A percentile compares a stretch with the other conserved stretches of the same genome.
These are phyloP conservation scores for Penicillium manginii DNA, from an alignment of 495 filamentous ascomycete species.

Conservation along the genomic window DNA sequence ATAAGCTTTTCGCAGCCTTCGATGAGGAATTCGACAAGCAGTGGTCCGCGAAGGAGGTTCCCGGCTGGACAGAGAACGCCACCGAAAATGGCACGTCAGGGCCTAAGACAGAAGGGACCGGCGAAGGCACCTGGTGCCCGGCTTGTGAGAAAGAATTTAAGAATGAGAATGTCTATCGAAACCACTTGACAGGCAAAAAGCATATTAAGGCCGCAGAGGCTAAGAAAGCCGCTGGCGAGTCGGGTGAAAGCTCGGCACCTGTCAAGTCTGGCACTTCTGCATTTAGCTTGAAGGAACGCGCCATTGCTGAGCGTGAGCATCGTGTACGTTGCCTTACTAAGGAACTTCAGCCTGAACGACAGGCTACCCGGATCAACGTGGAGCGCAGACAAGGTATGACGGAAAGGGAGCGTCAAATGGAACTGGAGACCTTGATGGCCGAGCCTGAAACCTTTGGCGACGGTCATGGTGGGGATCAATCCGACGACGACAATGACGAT, in stretches of 20 bases:
- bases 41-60: conserved; percentile 78
- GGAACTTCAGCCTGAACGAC: conserved; percentile 75
- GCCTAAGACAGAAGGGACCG: conserved; percentile 58
- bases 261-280: conserved; percentile 32
- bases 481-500: conserved; percentile 75
- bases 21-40: conserved; percentile 81
- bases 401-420: conserved; percentile 88
- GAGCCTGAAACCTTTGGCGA: conserved; percentile 53
- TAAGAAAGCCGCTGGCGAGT: conserved; percentile 46
- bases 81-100: conserved; percentile 42
- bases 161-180: conserved; percentile 92
- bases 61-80: conserved; percentile 72
- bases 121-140: conserved; percentile 80
- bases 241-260: conserved; percentile 27
- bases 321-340: conserved; percentile 75
- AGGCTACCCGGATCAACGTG: conserved; percentile 87
- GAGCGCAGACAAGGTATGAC: conserved; percentile 96
- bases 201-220: conserved; percentile 81
- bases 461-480: conserved; percentile 60
- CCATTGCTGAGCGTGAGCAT: conserved; percentile 86
- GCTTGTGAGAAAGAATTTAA: conserved; percentile 94
- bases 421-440: conserved; percentile 83
- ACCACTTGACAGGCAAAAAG: conserved; percentile 87
- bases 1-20: conserved; percentile 72
- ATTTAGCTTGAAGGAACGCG: conserved; percentile 76